Evolutionary conservation across 805 yeast genomes (phyloP).

Genomic region (Wickerhamiella galacta): DNA sequence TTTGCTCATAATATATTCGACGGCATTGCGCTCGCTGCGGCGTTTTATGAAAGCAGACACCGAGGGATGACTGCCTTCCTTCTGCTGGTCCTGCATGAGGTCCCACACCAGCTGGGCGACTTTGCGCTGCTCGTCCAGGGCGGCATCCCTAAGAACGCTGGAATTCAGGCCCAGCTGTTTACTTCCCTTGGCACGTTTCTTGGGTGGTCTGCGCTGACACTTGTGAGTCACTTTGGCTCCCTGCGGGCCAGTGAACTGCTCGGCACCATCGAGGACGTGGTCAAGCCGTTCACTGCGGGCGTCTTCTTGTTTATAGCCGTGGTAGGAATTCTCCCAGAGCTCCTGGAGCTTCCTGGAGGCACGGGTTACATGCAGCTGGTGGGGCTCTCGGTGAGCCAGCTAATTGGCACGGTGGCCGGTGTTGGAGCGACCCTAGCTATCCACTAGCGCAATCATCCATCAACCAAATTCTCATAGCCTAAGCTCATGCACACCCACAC

Average conservation of each 20-base stretch:
- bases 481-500: too few relatives aligned
- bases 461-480: too few relatives aligned
- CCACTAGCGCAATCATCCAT: background rate
- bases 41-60: constrained; percentile 41
- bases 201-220: too few relatives aligned
- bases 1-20: constrained; percentile 63
- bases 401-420: constrained; percentile 20
- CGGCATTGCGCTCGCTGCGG: constrained; percentile 57
- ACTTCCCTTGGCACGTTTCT: constrained; percentile 48
- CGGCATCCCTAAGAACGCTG: constrained; percentile 50
- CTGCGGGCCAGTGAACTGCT: constrained; percentile 13
- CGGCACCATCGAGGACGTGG: constrained; percentile 33
- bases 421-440: constrained; percentile 7
- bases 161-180: constrained; percentile 47
- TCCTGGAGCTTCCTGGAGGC: constrained; percentile 26
- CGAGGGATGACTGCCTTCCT: constrained; percentile 55
- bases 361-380: background rate
- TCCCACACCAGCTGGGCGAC: constrained; percentile 72
- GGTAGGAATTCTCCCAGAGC: constrained; percentile 60
- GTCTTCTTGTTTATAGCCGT: constrained; percentile 59
- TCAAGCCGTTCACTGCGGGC: constrained; percentile 62
- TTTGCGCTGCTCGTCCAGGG: constrained; percentile 55
- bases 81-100: constrained; percentile 60
- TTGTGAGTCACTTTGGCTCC: constrained; percentile 26
- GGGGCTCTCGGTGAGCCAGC: background rate